Evolutionary conservation across 2,329 filamentous ascomycete genomes (phyloP), one percentile per base, ranked within the genome.

Genomic region (Colletotrichum sp.): DNA sequence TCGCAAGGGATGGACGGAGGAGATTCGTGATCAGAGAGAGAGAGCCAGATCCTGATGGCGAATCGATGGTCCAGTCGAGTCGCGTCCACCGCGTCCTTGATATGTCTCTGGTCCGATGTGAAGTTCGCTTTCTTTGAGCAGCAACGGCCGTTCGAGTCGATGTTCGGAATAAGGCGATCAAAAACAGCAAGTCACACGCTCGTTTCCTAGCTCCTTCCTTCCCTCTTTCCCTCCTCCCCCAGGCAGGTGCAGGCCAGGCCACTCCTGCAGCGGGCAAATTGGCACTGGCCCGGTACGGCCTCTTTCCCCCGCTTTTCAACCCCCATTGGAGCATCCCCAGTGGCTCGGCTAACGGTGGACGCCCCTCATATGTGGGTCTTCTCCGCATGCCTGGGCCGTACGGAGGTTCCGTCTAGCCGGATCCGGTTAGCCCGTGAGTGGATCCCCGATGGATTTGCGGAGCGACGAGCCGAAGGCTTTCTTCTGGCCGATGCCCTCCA

Each of bases 401-500:
- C n/a, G n/a, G 15, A 15, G 21, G n/a, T n/a, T 2, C 4, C 6
- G 7, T 21, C 73, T 76, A 73, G 36, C 70, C 57, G 7, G 3
- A 30, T 30, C 5, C 3, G 24, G 70, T 8, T 69, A 52, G 30
- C 3, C 3, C 1, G 0, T 0, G 3, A 24, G 44, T 55, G 64
- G 64, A 16, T 6, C 64, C 18, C n/a, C 21, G 24, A 28, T 73
- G 70, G 74, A 59, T 65, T 39, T 52, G 44, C 74, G 74, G 74
- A 60, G 70, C 74, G 74, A 76, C 74, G 70, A 76, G 74, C 74
- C 74, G 73, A 63, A 34, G 65, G 32, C 16, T 30, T 68, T 39
- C n/a, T 52, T 59, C 59, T 62, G 62, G 49, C 36, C 39, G 15
- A 8, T 67, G 36, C 16, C 67, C 49, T 21, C n/a, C n/a, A 32